Evolutionary conservation across 108 stramenopile genomes (phyloP).

Genomic region (Aureococcus anophagefferens): DNA sequence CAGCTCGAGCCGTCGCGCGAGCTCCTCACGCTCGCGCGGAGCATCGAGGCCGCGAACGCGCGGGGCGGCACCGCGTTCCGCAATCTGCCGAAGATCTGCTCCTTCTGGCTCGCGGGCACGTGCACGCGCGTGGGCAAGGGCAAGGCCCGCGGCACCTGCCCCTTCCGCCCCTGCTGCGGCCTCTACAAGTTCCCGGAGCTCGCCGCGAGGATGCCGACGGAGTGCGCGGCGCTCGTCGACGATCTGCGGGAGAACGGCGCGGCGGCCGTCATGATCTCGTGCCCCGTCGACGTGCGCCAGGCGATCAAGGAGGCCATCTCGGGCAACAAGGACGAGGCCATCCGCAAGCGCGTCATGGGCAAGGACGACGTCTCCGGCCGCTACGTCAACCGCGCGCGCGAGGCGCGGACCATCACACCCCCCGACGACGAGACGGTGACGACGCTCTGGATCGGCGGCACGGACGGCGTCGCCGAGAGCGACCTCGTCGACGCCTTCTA

Average conservation of each 20-base stretch:
- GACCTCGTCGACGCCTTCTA: constrained; percentile 68
- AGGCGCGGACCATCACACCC: constrained; percentile 9
- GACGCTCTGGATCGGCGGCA: constrained; percentile 48
- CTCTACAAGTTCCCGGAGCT: constrained; percentile 13
- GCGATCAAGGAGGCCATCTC: not conserved
- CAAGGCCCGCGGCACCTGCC: constrained; percentile 34
- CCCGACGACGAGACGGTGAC: constrained; percentile 57
- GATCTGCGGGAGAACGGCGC: not conserved
- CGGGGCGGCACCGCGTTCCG: constrained; percentile 6
- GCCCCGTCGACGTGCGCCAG: not conserved
- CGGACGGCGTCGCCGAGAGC: constrained; percentile 47
- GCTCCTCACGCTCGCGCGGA: not conserved
- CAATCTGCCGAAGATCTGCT: constrained; percentile 44
- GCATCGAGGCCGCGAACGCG: not conserved
- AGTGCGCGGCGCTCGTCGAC: not conserved
- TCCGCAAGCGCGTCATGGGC: not conserved
- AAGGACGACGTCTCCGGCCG: not conserved
- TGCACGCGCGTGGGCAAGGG: constrained; percentile 28
- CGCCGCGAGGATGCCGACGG: not conserved
- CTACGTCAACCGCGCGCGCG: constrained; percentile 7
- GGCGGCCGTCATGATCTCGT: not conserved
- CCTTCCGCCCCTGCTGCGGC: constrained; percentile 7
- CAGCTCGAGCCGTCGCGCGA: not conserved
- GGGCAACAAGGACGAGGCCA: constrained; percentile 7
- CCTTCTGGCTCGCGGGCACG: constrained; percentile 40